These are phyloP conservation scores for Talaromyces islandicus DNA, from an alignment of 2,329 filamentous ascomycete species.

Conservation along the genomic window DNA sequence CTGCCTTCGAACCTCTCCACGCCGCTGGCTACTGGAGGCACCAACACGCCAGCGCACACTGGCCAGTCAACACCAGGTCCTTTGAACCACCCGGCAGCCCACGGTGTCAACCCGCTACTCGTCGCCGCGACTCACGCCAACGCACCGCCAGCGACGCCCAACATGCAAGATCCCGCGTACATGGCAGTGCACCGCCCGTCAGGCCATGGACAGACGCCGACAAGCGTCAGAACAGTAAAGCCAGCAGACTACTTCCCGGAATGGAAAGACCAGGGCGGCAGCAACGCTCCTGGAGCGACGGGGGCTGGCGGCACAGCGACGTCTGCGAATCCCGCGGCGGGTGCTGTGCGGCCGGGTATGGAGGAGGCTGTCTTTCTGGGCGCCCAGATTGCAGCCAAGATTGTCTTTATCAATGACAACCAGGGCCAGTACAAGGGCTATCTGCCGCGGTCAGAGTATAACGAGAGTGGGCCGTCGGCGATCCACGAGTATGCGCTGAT, in stretches of 20 bases:
- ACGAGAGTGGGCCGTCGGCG: constrained; percentile 58
- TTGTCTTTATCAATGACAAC: constrained; percentile 64
- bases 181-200: constrained; percentile 47
- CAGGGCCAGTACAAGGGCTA: constrained; percentile 59
- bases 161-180: constrained; percentile 19
- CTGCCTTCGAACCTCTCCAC: constrained; percentile 91
- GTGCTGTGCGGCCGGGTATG: constrained; percentile 40
- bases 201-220: constrained; percentile 69
- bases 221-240: constrained; percentile 70
- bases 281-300: constrained; percentile 27
- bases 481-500: constrained; percentile 51
- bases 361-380: constrained; percentile 86
- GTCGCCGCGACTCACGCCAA: constrained; percentile 69
- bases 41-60: constrained; percentile 64
- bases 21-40: constrained; percentile 80
- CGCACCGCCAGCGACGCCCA: constrained; percentile 32
- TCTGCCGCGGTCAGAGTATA: constrained; percentile 63
- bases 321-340: constrained; percentile 36
- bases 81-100: constrained; percentile 51
- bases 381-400: constrained; percentile 76
- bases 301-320: constrained; percentile 13
- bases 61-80: constrained; percentile 40
- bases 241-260: constrained; percentile 82
- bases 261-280: constrained; percentile 66
- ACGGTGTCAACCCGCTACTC: constrained; percentile 79